A percentile compares a stretch with the other conserved stretches of the same genome.
Evolutionary conservation across 345 rosid species (phyloP).

Genomic region (Brassica napus): Da-Ae NC_063437.1:16380501-16381000

Average conservation of each 20-base stretch:
- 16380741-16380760: neutral
- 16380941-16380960: too few relatives aligned
- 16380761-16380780: neutral
- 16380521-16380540: slow-evolving; percentile 17
- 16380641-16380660: neutral
- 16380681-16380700: neutral
- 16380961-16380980: too few relatives aligned
- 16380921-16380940: too few relatives aligned
- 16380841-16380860: too few relatives aligned
- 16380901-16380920: too few relatives aligned
- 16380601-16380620: neutral
- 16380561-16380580: neutral
- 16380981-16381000: too few relatives aligned
- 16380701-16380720: neutral
- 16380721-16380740: neutral
- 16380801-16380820: neutral
- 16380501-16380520: neutral
- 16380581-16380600: neutral
- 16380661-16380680: too few relatives aligned
- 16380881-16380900: too few relatives aligned
- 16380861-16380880: too few relatives aligned
- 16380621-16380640: neutral
- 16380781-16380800: neutral
- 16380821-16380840: too few relatives aligned
- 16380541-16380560: neutral